Base-by-base conservation (phyloP, 192 early-diverging fungal genomes). In the Backusella australiensis region DNA sequence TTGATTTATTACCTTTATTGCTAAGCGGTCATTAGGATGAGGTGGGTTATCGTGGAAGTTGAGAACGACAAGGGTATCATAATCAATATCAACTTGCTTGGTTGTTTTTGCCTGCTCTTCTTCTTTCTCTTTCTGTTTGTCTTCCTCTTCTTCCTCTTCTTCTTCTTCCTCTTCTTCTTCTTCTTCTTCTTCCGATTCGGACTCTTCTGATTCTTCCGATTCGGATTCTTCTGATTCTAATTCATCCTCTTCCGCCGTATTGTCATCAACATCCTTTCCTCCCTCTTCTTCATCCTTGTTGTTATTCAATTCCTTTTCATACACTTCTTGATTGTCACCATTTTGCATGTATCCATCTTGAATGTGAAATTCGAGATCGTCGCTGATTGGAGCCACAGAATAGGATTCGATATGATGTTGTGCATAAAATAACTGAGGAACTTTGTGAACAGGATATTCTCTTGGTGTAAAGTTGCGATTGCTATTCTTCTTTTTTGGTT, bases 391-490 rank as follows among this genome's bases (percentile, higher is more conserved):
- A 63, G 56, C 21, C 1, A 12, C 12, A 26, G 12, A 63, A 63
- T 63, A 63, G 8, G 56, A 29, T 26, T 63, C 56, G n/a, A 63
- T 26, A 14, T 23, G 23, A 29, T 63, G 56, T 29, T 63, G 56
- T n/a, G 70, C 70, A 71, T 71, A 71, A 44, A 71, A 71, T 11
- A 71, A 6, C 5, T 23, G 41, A 34, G 70, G 41, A 17, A 46
- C 39, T 44, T 23, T 26, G 42, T 71, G 70, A 49, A 71, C 42
- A 46, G 70, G 70, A n/a, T 71, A 71, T 32, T 71, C 44, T 34
- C 42, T 36, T 3, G 68, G 68, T 35, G 26, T 63, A 11, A 63
- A 29, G 8, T 29, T 63, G 11, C 26, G 21, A n/a, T 63, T 59
- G 12, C 34, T 34, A 4, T 29, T 19, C 9, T 49, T 71, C 7